These are phyloP conservation scores for Leucosporidium yakuticum DNA, from an alignment of 768 basidiomycete species.

Conservation along the genomic window DNA sequence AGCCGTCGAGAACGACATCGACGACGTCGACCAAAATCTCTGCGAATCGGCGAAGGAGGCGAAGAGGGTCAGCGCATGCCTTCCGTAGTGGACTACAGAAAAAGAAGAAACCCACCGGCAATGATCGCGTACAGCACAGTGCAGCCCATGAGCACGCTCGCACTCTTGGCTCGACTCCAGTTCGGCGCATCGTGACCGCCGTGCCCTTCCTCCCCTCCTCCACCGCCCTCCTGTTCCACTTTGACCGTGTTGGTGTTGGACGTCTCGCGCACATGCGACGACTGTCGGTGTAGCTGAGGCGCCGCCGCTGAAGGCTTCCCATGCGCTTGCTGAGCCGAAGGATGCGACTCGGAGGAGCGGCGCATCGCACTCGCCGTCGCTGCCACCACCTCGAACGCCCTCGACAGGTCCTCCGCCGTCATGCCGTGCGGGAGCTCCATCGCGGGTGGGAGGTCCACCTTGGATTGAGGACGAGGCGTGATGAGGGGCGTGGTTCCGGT, in stretches of 20 bases:
- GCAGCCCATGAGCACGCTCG: conserved; percentile 79
- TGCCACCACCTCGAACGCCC: conserved; percentile 28
- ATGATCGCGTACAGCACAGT: conserved; percentile 91
- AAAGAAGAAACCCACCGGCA: conserved; percentile 62
- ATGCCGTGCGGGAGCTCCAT: conserved; percentile 39
- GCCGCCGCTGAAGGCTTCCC: conserved; percentile 52
- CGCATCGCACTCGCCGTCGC: conserved; percentile 12
- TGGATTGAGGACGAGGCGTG: conserved; percentile 1
- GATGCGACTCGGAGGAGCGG: conserved; percentile 44
- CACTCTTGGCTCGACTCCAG: conserved; percentile 86
- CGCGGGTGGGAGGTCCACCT: neutral
- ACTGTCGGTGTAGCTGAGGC: conserved; percentile 74
- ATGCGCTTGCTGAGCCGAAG: conserved; percentile 59
- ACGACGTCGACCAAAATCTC: conserved; percentile 93
- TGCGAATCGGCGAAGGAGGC: conserved; percentile 42
- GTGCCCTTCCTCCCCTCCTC: conserved; percentile 48
- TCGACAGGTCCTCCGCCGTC: conserved; percentile 41
- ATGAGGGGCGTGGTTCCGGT: conserved; percentile 1
- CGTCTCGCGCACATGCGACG: conserved; percentile 49
- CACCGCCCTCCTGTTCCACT: conserved; percentile 41
- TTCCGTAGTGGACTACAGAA: fast-evolving
- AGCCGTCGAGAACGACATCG: conserved; percentile 81
- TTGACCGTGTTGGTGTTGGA: conserved; percentile 41
- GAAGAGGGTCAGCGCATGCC: neutral
- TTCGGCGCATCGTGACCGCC: conserved; percentile 91